Evolutionary conservation across 139 green algal species (phyloP).

Genomic region (Edaphochlamys debaryana): DNA sequence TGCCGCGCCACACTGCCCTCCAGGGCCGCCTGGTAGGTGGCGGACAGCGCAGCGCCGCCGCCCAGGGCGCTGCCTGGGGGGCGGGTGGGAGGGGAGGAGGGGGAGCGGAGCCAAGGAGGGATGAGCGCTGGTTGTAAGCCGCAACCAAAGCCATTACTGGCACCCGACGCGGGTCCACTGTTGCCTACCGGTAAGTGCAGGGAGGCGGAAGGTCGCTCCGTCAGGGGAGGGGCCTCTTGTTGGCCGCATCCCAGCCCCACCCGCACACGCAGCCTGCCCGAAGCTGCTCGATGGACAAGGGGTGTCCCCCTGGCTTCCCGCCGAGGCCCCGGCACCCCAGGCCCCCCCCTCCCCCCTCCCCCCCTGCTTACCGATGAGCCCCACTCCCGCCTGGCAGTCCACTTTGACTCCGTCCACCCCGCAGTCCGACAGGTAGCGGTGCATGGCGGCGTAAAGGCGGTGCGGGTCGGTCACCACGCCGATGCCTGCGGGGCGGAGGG

Average conservation of each 20-base stretch:
- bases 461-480: constrained; percentile 74
- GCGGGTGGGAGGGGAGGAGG: constrained; percentile 1
- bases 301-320: no score
- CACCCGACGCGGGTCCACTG: no score
- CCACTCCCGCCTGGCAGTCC: constrained; percentile 83
- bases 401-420: constrained; percentile 97
- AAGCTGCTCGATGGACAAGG: no score
- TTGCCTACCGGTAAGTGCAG: no score
- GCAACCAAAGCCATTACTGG: no score
- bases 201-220: no score
- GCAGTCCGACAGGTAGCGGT: constrained; percentile 82
- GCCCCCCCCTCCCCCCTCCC: no score
- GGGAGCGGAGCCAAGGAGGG: background rate
- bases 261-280: no score
- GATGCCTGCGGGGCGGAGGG: constrained; percentile 63
- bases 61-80: constrained; percentile 22
- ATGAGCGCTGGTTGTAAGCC: background rate
- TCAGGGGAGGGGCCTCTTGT: no score
- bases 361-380: constrained; percentile 66
- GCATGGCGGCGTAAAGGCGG: constrained; percentile 90
- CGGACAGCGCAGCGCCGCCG: constrained; percentile 42
- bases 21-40: constrained; percentile 76
- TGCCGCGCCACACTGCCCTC: constrained; percentile 81
- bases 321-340: no score
- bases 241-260: no score